phyloP scores from a whole-genome alignment of 176 grass and related monocot species.

The Echinochloa phyllopogon region DNA sequence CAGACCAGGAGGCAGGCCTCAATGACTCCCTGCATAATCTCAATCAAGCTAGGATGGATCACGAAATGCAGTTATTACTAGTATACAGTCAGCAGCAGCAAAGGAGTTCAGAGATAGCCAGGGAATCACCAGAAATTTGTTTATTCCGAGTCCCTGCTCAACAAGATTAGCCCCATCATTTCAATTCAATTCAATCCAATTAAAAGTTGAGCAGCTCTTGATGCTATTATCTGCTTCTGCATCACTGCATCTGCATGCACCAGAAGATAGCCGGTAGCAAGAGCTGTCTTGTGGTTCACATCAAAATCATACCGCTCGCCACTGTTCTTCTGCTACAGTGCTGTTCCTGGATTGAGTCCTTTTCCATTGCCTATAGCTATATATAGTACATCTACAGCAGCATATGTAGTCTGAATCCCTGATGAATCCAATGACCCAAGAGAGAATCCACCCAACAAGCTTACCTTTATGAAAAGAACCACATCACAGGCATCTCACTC shows the following conservation, averaged over 20 bases:
- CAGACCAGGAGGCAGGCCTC: constrained; percentile 26
- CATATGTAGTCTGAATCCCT: constrained; percentile 45
- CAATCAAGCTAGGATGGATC: constrained; percentile 16
- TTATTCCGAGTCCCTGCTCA: constrained; percentile 34
- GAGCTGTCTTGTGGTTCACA: constrained; percentile 35
- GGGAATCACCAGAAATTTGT: constrained; percentile 19
- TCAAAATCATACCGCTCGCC: constrained; percentile 13
- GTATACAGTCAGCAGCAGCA: neutral
- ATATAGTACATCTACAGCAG: constrained; percentile 41
- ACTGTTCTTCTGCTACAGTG: constrained; percentile 36
- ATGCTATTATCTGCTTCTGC: neutral
- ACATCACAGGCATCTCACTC: constrained; percentile 51
- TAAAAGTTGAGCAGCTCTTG: constrained; percentile 23
- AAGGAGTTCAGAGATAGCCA: constrained; percentile 21
- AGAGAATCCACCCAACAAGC: constrained; percentile 59
- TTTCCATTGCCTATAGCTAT: constrained; percentile 27
- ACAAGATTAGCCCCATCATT: neutral
- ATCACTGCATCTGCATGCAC: constrained; percentile 37
- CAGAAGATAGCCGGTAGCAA: neutral
- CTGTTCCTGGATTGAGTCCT: constrained; percentile 14
- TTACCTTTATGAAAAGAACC: constrained; percentile 73
- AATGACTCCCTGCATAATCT: neutral
- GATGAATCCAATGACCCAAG: constrained; percentile 34
- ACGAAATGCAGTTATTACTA: constrained; percentile 3
- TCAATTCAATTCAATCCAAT: neutral